Conservation (phyloP, 176 grass and related monocot species). For the Rhynchospora pubera region DNA sequence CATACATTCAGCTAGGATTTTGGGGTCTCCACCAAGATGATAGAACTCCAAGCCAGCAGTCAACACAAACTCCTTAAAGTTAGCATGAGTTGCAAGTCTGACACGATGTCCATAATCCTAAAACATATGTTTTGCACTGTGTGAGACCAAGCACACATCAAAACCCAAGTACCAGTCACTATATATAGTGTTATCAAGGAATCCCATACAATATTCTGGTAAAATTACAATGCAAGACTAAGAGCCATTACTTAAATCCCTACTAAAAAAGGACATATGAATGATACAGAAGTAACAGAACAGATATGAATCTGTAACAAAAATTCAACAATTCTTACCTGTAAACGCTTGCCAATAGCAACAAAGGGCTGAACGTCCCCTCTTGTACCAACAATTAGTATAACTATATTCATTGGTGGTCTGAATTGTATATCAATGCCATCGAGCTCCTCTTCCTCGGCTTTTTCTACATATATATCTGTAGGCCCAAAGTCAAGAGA, state of each 20-base stretch:
- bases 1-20: conserved; percentile 87
- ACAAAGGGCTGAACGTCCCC: conserved; percentile 97
- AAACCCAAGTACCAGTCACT: background rate
- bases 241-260: background rate
- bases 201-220: background rate
- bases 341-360: conserved; percentile 90
- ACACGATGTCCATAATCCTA: conserved; percentile 92
- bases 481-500: conserved; percentile 21
- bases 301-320: background rate
- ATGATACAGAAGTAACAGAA: conserved; percentile 15
- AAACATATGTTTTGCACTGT: conserved; percentile 16
- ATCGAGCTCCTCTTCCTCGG: conserved; percentile 52
- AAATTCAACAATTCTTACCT: conserved; percentile 40
- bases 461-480: conserved; percentile 36
- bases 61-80: conserved; percentile 92
- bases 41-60: conserved; percentile 89
- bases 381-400: conserved; percentile 97
- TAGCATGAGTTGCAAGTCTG: conserved; percentile 89
- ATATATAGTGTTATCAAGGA: background rate
- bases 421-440: conserved; percentile 49
- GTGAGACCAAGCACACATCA: conserved; percentile 13
- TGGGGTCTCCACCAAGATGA: conserved; percentile 87
- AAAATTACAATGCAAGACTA: background rate
- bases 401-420: conserved; percentile 85
- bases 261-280: background rate